Conservation (phyloP, 108 stramenopile genomes). For the Fragilaria crotonensis region DNA sequence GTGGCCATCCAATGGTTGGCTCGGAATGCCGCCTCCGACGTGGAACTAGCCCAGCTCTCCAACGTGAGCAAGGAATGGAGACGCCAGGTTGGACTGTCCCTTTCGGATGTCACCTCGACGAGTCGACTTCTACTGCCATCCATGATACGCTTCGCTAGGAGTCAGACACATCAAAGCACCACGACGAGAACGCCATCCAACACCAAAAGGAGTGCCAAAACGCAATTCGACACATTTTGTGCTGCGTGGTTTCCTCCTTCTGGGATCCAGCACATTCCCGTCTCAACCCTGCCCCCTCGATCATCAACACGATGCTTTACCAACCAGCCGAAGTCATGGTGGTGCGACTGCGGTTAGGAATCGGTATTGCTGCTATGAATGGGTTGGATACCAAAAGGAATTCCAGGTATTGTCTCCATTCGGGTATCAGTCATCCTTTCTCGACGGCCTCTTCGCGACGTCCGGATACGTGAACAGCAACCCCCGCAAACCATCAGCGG, state of each 20-base stretch:
- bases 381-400: slow-evolving; percentile 58
- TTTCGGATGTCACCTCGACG: slow-evolving; percentile 6
- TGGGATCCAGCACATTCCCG: slow-evolving; percentile 39
- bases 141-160: slow-evolving; percentile 18
- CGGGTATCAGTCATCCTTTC: slow-evolving; percentile 53
- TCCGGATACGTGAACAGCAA: background rate
- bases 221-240: slow-evolving; percentile 49
- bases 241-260: slow-evolving; percentile 72
- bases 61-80: slow-evolving; percentile 60
- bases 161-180: background rate
- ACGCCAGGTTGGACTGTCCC: slow-evolving; percentile 10
- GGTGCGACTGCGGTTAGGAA: background rate
- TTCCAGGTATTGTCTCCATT: slow-evolving; percentile 61
- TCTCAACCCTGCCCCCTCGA: background rate
- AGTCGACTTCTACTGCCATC: slow-evolving; percentile 30
- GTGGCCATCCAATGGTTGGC: slow-evolving; percentile 48
- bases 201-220: too few relatives aligned
- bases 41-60: slow-evolving; percentile 50
- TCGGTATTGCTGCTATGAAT: slow-evolving; percentile 29
- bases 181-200: too few relatives aligned
- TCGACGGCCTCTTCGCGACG: slow-evolving; percentile 25
- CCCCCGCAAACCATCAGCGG: slow-evolving; percentile 31
- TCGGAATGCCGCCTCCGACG: slow-evolving; percentile 39
- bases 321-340: too few relatives aligned
- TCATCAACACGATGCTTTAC: background rate